These are phyloP conservation scores for Trichophyton verrucosum DNA, from an alignment of 2,329 filamentous ascomycete genomes.

Conservation along the genomic window DNA sequence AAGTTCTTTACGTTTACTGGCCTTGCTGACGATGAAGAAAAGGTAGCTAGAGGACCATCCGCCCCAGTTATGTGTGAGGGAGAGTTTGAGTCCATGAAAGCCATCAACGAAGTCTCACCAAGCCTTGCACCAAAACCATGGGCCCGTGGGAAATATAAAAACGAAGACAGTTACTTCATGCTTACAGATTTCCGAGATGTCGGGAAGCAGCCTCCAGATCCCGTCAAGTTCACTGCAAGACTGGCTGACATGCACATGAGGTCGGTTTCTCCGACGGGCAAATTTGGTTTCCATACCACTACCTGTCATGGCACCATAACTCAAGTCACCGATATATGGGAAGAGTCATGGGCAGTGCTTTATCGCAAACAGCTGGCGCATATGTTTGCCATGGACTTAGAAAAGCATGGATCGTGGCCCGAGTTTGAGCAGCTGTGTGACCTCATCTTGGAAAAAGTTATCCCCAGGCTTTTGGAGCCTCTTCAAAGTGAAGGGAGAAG, in stretches of 20 bases:
- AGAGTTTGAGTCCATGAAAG: slow-evolving; percentile 14
- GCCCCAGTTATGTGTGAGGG: slow-evolving; percentile 10
- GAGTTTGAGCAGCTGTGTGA: slow-evolving; percentile 8
- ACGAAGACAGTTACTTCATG: slow-evolving; percentile 15
- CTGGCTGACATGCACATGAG: slow-evolving; percentile 17
- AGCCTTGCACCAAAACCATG: slow-evolving; percentile 10
- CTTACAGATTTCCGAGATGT: slow-evolving; percentile 15
- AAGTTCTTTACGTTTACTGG: no score
- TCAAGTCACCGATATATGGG: slow-evolving; percentile 12
- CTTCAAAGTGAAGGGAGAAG: slow-evolving; percentile 21
- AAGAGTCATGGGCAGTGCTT: slow-evolving; percentile 15
- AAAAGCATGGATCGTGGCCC: background rate
- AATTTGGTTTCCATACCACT: slow-evolving; percentile 21
- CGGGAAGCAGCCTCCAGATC: slow-evolving; percentile 13
- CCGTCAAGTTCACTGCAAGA: slow-evolving; percentile 10
- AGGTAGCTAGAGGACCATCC: background rate
- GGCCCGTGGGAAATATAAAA: slow-evolving; percentile 12
- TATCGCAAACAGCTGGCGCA: slow-evolving; percentile 15
- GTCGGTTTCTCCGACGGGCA: slow-evolving; percentile 17
- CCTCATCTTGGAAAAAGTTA: slow-evolving; percentile 18
- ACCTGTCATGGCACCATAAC: slow-evolving; percentile 15
- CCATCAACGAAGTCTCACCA: slow-evolving; percentile 11
- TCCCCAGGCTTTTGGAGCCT: slow-evolving; percentile 21
- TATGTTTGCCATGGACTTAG: slow-evolving; percentile 2
- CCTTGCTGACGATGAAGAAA: background rate